A percentile compares a stretch with the other conserved stretches of the same genome.
Evolutionary conservation across 257 asterid species (phyloP).

Genomic region (Penstemon davidsonii): DNA sequence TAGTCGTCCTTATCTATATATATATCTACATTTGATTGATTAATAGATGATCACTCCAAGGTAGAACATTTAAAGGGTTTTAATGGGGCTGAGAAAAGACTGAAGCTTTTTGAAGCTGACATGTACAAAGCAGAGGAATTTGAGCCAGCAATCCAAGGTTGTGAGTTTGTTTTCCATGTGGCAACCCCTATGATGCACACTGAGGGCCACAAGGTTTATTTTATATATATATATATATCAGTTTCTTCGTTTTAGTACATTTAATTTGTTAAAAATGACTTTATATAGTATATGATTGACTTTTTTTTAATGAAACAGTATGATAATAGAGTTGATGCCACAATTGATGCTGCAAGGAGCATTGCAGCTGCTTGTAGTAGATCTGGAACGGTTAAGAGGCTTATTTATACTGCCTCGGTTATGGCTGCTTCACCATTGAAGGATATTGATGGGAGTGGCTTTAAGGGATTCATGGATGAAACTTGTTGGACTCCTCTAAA

Average conservation of each 20-base stretch:
- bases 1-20: no score
- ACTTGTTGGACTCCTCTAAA: constrained; percentile 48
- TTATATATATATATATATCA: no score
- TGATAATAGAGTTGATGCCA: constrained; percentile 38
- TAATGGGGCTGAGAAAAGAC: constrained; percentile 34
- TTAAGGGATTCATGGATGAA: constrained; percentile 39
- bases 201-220: constrained; percentile 21
- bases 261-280: neutral
- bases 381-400: constrained; percentile 40
- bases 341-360: constrained; percentile 34
- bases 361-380: constrained; percentile 25
- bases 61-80: constrained; percentile 40
- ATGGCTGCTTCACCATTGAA: constrained; percentile 41
- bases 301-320: constrained; percentile 27
- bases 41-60: constrained; percentile 36
- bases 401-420: constrained; percentile 37
- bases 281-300: neutral
- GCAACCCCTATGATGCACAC: constrained; percentile 48
- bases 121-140: constrained; percentile 45
- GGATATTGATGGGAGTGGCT: constrained; percentile 27
- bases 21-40: neutral
- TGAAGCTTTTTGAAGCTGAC: constrained; percentile 46
- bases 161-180: constrained; percentile 48
- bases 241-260: no score
- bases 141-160: constrained; percentile 45